phyloP scores from a whole-genome alignment of 176 grass and related monocot species.

The Elymus sibiricus region DNA sequence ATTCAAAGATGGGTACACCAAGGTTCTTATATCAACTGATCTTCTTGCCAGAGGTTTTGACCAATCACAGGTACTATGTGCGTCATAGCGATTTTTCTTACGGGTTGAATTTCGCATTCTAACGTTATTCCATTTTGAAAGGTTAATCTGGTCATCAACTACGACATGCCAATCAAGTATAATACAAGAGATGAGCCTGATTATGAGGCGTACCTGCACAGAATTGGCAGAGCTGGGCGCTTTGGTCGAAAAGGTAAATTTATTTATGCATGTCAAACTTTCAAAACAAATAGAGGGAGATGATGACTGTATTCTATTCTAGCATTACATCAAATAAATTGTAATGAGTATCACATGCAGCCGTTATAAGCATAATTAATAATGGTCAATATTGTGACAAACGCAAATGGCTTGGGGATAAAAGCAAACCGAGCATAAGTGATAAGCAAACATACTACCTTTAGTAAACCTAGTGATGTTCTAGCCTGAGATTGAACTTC shows the following conservation, averaged over 20 bases:
- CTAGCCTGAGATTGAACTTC: not conserved
- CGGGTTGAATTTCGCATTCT: not conserved
- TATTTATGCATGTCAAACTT: not conserved
- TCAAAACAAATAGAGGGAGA: not conserved
- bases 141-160: constrained; percentile 98
- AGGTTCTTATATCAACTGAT: constrained; percentile 89
- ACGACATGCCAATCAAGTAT: constrained; percentile 80
- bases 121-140: constrained; percentile 20
- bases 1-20: constrained; percentile 87
- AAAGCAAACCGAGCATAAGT: too few relatives aligned
- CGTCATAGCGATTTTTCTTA: not conserved
- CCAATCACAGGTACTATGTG: constrained; percentile 80
- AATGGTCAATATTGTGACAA: not conserved
- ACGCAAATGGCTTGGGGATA: too few relatives aligned
- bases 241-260: constrained; percentile 92
- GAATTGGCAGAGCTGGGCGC: constrained; percentile 91
- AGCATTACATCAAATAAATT: not conserved
- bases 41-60: constrained; percentile 93
- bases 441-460: not conserved
- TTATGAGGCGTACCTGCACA: constrained; percentile 92
- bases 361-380: not conserved
- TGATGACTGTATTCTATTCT: not conserved
- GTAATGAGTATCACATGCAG: not conserved
- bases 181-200: constrained; percentile 59
- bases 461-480: not conserved